Evolutionary conservation across 352 stramenopile species (phyloP).

Genomic region (Paralagenidium karlingii): DNA sequence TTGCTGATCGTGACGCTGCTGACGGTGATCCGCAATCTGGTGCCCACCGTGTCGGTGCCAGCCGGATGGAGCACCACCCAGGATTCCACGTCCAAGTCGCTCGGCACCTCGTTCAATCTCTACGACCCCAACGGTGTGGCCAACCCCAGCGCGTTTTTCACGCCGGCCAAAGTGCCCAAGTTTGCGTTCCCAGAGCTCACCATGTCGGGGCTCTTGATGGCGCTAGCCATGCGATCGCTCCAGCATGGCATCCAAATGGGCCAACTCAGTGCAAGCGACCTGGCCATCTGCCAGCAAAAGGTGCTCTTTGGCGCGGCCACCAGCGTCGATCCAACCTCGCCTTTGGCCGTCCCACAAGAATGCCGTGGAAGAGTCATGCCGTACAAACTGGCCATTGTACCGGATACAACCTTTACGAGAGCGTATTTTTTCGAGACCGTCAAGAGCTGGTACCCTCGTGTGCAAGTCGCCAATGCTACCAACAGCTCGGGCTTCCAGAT

Average conservation of each 20-base stretch:
- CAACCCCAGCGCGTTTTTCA: neutral
- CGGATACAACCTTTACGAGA: conserved; percentile 38
- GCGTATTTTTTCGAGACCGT: conserved; percentile 45
- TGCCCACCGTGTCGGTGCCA: conserved; percentile 33
- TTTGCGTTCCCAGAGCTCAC: conserved; percentile 33
- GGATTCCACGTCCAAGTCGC: neutral
- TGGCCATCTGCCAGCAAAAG: conserved; percentile 8
- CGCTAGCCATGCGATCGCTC: conserved; percentile 18
- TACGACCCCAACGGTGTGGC: conserved; percentile 4
- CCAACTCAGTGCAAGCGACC: conserved; percentile 4
- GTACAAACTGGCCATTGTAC: conserved; percentile 38
- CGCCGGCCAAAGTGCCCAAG: conserved; percentile 2
- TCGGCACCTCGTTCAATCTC: conserved; percentile 12
- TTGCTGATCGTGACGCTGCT: conserved; percentile 60
- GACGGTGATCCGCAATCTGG: conserved; percentile 30
- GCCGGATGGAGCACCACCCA: conserved; percentile 28
- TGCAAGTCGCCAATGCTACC: conserved; percentile 10
- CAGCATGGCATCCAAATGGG: conserved; percentile 12
- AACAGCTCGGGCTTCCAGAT: conserved; percentile 10
- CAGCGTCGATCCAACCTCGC: conserved; percentile 15
- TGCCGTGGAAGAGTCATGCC: conserved; percentile 18
- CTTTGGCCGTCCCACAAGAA: conserved; percentile 14
- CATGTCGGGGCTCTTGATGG: conserved; percentile 32
- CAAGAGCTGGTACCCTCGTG: conserved; percentile 33
- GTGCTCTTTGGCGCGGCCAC: conserved; percentile 18